Percentiles rank a stretch among this genome's conserved stretches.
phyloP scores from a whole-genome alignment of 192 early-diverging fungal species.

The Martensiomyces pterosporus region DNA sequence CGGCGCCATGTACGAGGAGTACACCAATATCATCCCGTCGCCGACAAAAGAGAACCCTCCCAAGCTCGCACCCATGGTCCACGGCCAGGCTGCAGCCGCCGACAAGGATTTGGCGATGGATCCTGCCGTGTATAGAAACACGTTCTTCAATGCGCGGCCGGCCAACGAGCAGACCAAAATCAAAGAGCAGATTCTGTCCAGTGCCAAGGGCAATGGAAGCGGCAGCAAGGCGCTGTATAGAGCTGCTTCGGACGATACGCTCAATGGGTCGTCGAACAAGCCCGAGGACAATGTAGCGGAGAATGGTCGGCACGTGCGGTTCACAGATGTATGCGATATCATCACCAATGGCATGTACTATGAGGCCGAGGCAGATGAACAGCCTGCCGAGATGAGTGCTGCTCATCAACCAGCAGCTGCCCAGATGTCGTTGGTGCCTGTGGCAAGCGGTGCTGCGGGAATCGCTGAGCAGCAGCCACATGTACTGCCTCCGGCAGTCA shows the following conservation, averaged over 20 bases:
- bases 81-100: conserved; percentile 8
- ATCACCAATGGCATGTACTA: too few relatives aligned
- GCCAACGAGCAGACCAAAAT: conserved; percentile 16
- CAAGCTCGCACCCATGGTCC: conserved; percentile 17
- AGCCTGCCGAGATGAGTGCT: too few relatives aligned
- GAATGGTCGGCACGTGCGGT: not conserved
- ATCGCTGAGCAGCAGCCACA: too few relatives aligned
- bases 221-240: conserved; percentile 12
- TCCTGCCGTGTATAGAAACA: conserved; percentile 37
- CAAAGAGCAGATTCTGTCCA: conserved; percentile 8
- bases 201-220: not conserved
- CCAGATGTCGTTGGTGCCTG: too few relatives aligned
- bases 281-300: not conserved
- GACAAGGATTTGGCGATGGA: conserved; percentile 17
- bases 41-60: conserved; percentile 27
- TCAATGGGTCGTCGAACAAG: conserved; percentile 5
- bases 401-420: too few relatives aligned
- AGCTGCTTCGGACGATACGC: conserved; percentile 30
- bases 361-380: too few relatives aligned
- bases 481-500: too few relatives aligned
- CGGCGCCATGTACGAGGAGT: conserved; percentile 22
- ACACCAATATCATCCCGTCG: conserved; percentile 12
- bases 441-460: too few relatives aligned
- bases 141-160: conserved; percentile 35
- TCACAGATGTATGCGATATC: too few relatives aligned